Conservation (phyloP, 306 rosid genomes). For the Vicia faba region DNA sequence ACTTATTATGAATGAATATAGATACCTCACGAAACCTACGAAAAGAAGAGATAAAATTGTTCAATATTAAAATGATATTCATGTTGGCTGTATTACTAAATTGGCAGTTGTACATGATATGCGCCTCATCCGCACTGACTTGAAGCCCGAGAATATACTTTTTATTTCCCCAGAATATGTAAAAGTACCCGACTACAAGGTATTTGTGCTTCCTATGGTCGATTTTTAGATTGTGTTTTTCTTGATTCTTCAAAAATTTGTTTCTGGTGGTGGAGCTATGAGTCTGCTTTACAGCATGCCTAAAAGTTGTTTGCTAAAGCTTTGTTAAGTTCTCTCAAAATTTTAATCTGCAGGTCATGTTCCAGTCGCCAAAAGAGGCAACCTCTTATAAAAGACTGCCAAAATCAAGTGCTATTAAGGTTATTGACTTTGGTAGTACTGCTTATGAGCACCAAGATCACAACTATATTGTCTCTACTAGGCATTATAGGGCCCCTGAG, state of each 20-base stretch:
- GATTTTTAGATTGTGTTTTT: neutral
- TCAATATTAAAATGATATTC: neutral
- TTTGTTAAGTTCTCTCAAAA: neutral
- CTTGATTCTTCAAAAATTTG: neutral
- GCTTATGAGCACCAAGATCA: constrained; percentile 76
- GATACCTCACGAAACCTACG: neutral
- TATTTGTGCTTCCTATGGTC: constrained; percentile 1
- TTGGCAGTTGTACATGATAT: constrained; percentile 25
- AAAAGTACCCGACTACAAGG: constrained; percentile 28
- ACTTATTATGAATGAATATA: neutral
- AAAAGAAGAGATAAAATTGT: neutral
- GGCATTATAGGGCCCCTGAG: too few relatives aligned
- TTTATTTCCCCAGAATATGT: constrained; percentile 25
- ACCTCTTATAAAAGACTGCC: constrained; percentile 47
- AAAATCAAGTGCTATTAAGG: constrained; percentile 77
- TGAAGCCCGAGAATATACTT: constrained; percentile 26
- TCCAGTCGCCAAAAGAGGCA: constrained; percentile 18
- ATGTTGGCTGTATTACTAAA: constrained; percentile 6
- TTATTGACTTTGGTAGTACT: constrained; percentile 91
- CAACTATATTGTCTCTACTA: constrained; percentile 77
- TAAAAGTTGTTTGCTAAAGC: neutral
- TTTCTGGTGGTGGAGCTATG: neutral
- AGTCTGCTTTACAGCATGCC: neutral
- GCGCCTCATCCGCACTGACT: constrained; percentile 28
- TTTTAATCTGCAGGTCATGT: constrained; percentile 15